Conservation (phyloP, 2,329 filamentous ascomycete species). For the Penicillium sp. region DNA sequence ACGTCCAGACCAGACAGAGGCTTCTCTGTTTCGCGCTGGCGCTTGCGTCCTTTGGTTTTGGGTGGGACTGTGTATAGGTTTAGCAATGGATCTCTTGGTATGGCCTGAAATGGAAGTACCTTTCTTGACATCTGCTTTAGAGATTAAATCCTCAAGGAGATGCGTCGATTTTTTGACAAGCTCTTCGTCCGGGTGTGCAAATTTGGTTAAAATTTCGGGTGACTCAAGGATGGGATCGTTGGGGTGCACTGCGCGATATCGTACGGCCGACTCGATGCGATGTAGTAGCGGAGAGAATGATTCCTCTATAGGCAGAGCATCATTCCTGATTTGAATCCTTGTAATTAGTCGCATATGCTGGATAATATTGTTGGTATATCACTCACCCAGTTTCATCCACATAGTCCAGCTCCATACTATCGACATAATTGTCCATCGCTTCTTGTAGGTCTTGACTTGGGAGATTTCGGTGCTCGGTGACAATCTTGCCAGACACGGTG, state of each 20-base stretch:
- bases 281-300: slow-evolving; percentile 86
- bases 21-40: slow-evolving; percentile 70
- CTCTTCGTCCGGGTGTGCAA: slow-evolving; percentile 71
- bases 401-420: slow-evolving; percentile 83
- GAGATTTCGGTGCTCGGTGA: slow-evolving; percentile 82
- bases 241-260: slow-evolving; percentile 77
- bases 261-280: slow-evolving; percentile 82
- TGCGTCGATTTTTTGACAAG: slow-evolving; percentile 64
- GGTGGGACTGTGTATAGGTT: slow-evolving; percentile 68
- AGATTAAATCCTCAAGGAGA: slow-evolving; percentile 66
- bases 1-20: slow-evolving; percentile 90
- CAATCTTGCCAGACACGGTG: slow-evolving; percentile 79
- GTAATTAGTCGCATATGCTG: slow-evolving; percentile 9
- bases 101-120: slow-evolving; percentile 49
- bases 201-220: slow-evolving; percentile 69
- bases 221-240: slow-evolving; percentile 65
- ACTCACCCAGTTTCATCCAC: slow-evolving; percentile 74
- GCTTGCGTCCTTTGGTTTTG: slow-evolving; percentile 74
- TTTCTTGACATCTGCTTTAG: slow-evolving; percentile 80
- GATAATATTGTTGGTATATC: neutral
- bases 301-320: slow-evolving; percentile 80
- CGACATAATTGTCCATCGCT: slow-evolving; percentile 90
- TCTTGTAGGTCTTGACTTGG: slow-evolving; percentile 73
- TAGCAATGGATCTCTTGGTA: slow-evolving; percentile 17
- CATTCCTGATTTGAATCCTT: slow-evolving; percentile 53